Base-by-base conservation (phyloP, 2,329 filamentous ascomycete species). In the Juglanconis juglandina region DNA sequence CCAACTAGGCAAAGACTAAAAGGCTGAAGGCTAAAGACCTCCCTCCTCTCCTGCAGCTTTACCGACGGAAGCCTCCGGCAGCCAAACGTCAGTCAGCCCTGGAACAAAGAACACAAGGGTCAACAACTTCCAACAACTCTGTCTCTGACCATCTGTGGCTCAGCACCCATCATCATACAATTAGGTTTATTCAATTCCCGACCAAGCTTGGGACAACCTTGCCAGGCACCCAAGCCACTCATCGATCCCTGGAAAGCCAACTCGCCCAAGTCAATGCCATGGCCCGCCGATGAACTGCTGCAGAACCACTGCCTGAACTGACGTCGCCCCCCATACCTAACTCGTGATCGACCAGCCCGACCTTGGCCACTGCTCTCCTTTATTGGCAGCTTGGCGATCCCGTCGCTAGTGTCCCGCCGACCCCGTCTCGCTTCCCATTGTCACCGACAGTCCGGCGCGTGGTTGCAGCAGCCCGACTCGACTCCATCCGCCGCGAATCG, bases 281-380 rank as follows among this genome's bases (percentile, higher is more conserved):
- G 61, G 54, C 58, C 53, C 50, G 54, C 39, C 58, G 52, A 42
- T 63, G 58, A 63, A 55, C 58, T 55, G 56, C 41, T 47, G 44
- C 17, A 17, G 44, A 55, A 14, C 34, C 52, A 24, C 49, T 35
- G 33, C 32, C 37, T 57, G 30, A 44, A 2, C 24, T 24, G 24
- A 24, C 24, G 56, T 52, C 49, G 47, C 39, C 56, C 52, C 39
- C 37, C 50, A 46, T 48, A 55, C 47, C 53, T 32, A n/a, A 44
- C 42, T 47, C 5, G n/a, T 30, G 17, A 47, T 24, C 24, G 24
- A 24, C 17, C 44, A 24, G 44, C 44, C 44, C 30, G 49, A 34
- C 52, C 34, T 35, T 46, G 32, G 11, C 53, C 37, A n/a, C 14
- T 33, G 42, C n/a, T 34, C 42, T 50, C 55, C 47, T 53, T 54